A percentile compares a stretch with the other conserved stretches of the same genome.
These are phyloP conservation scores for Sanghuangporus weigelae DNA, from an alignment of 1,284 basidiomycete species.

Conservation along the genomic window DNA sequence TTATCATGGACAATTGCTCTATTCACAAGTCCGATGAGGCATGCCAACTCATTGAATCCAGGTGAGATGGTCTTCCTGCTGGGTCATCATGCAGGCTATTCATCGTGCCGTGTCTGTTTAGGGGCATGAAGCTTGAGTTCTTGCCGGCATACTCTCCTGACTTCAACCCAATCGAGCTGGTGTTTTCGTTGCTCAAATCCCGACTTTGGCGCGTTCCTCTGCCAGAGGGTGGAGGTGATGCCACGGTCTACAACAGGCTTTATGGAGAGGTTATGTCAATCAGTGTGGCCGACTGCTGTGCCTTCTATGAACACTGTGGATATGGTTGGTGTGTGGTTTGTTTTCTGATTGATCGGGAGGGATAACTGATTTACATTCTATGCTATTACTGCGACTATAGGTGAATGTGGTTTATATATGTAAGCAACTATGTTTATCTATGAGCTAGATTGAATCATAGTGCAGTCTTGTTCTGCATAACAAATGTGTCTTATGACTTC, in stretches of 20 bases:
- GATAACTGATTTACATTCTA: too few species aligned
- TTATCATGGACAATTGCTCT: too few species aligned
- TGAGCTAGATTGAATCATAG: too few species aligned
- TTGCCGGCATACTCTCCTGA: conserved; percentile 21
- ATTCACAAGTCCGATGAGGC: too few species aligned
- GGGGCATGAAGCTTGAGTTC: conserved; percentile 17
- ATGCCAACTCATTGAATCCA: neutral
- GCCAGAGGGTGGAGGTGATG: neutral
- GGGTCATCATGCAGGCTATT: neutral
- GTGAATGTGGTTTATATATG: too few species aligned
- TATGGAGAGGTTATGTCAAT: neutral
- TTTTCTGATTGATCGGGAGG: too few species aligned
- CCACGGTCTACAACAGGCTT: neutral
- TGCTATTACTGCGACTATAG: too few species aligned
- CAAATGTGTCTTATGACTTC: too few species aligned
- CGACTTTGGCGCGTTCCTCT: neutral
- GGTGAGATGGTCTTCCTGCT: neutral
- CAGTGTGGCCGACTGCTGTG: neutral
- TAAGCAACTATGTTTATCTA: too few species aligned
- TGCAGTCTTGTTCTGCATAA: neutral
- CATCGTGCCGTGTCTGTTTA: neutral
- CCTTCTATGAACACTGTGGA: too few species aligned
- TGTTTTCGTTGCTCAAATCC: conserved; percentile 18
- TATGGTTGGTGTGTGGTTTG: too few species aligned
- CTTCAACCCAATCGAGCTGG: conserved; percentile 21